Evolutionary conservation across 169 alveolate genomes (phyloP).

Genomic region (Eimeria acervulina): DNA sequence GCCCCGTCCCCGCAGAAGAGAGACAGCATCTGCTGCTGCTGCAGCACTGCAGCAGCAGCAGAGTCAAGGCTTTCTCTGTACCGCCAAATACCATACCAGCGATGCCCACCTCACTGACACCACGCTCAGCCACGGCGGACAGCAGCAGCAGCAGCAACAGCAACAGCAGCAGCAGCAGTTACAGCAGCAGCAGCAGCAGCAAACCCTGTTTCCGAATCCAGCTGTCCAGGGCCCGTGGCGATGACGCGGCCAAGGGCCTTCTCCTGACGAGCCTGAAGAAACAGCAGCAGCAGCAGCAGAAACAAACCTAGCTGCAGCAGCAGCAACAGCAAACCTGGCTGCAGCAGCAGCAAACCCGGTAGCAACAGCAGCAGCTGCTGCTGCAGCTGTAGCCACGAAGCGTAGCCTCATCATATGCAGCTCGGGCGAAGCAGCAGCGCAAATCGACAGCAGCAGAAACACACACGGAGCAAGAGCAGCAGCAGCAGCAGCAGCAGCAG

Average conservation of each 20-base stretch:
- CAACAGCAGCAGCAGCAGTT: too few species aligned
- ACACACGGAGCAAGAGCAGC: background rate
- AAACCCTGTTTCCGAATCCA: constrained; percentile 54
- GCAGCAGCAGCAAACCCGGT: background rate
- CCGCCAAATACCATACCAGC: constrained; percentile 79
- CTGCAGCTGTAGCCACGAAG: background rate
- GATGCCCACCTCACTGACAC: constrained; percentile 42
- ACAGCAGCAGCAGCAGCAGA: constrained; percentile 40
- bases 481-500: constrained; percentile 19
- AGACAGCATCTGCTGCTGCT: background rate
- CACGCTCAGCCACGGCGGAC: constrained; percentile 77
- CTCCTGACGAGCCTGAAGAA: constrained; percentile 25
- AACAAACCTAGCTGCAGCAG: background rate
- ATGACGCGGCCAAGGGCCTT: constrained; percentile 65
- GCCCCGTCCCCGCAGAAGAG: background rate
- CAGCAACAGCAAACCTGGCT: constrained; percentile 1
- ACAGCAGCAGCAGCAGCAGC: constrained; percentile 44
- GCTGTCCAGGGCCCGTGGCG: constrained; percentile 69
- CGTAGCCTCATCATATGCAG: too few species aligned
- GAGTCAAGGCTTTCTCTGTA: background rate
- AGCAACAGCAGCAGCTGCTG: constrained; percentile 5
- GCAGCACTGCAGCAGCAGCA: background rate
- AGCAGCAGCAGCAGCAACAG: background rate
- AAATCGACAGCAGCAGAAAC: background rate
- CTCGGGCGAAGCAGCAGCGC: too few species aligned